Evolutionary conservation across 108 stramenopile species (phyloP), one percentile per base, ranked within the genome.

Genomic region (Skeletonema menzelii): DNA sequence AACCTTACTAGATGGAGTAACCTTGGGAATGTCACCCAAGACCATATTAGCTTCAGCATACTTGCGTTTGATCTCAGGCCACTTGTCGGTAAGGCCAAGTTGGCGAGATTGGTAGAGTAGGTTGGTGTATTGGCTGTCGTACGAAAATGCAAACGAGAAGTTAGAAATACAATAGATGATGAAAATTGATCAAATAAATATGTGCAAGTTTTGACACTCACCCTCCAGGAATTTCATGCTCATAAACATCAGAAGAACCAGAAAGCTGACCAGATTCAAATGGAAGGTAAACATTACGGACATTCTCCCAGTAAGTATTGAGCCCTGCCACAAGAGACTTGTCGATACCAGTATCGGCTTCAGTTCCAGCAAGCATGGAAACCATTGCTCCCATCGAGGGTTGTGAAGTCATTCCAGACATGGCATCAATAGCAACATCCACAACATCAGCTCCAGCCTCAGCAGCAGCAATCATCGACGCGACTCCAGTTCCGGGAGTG

Each of bases 401-500:
- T 79, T 98, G 97, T 8, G 92, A 91, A 35, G 96, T 97, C 77
- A 91, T 88, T 27, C 96, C 96, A 7, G 91, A 85, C 92, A 98
- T 92, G 59, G 93, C 89, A 79, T 96, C 96, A 30, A 84, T 89
- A 22, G 96, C 93, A 8, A 65, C 86, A 82, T 98, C 97, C 6
- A 98, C 95, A 37, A 93, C 84, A 70, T 98, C 97, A 8, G 95
- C 95, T 46, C 97, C 97, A 53, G 94, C 93, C 65, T 91, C 65
- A 5, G 95, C 94, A 28, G 84, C 83, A 40, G 91, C 95, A 49
- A 97, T 74, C 95, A 95, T 96, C 37, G 95, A 94, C 20, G 98
- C 95, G 27, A 97, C 96, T 13, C 96, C 95, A 24, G 88, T 85
- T 15, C 98, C 97, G 22, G 97, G 93, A 10, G 98, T 97, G 78